These are phyloP conservation scores for Pseudonitzschia multiseries DNA, from an alignment of 108 stramenopile genomes.

Conservation along the genomic window DNA sequence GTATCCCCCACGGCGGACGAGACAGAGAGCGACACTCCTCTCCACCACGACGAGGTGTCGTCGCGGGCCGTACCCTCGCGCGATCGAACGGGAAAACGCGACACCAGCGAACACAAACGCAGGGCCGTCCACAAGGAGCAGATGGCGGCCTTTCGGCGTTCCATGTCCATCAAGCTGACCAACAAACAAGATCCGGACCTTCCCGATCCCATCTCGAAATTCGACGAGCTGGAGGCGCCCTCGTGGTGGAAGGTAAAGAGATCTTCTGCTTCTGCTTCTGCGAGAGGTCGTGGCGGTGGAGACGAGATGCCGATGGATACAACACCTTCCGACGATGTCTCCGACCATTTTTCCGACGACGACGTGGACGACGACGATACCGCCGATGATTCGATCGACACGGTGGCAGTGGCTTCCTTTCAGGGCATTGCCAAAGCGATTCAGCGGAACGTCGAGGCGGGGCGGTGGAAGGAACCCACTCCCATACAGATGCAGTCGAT, in stretches of 20 bases:
- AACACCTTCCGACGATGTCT: too few species aligned
- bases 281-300: too few species aligned
- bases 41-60: conserved; percentile 26
- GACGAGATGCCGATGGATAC: neutral
- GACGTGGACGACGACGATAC: conserved; percentile 14
- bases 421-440: conserved; percentile 42
- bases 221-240: conserved; percentile 60
- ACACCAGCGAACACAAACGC: conserved; percentile 59
- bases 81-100: conserved; percentile 62
- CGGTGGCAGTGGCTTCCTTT: conserved; percentile 35
- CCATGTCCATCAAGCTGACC: conserved; percentile 71
- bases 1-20: too few species aligned
- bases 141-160: conserved; percentile 81
- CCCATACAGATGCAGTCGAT: conserved; percentile 97
- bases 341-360: neutral
- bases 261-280: too few species aligned
- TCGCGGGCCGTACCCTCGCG: conserved; percentile 26
- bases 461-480: conserved; percentile 91
- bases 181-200: conserved; percentile 63
- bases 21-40: too few species aligned
- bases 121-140: conserved; percentile 74
- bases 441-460: conserved; percentile 83
- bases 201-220: conserved; percentile 82
- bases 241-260: conserved; percentile 57
- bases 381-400: conserved; percentile 10